Base-by-base conservation (phyloP, 306 rosid genomes). In the Astragalus glycyphyllos region DNA sequence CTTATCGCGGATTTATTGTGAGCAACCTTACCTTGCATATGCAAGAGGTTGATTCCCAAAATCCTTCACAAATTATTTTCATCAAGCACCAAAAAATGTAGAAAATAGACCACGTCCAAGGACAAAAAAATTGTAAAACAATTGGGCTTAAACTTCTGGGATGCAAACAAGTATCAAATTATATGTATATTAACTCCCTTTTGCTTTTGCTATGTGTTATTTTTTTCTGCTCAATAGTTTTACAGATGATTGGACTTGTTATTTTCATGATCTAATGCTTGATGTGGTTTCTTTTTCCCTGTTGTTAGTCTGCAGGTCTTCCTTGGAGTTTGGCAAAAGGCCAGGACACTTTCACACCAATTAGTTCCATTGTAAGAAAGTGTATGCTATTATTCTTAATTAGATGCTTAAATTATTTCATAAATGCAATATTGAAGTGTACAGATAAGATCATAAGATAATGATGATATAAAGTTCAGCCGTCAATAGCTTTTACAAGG, bases 341-440 rank as follows among this genome's bases (percentile, higher is more conserved):
- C 80, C 96, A 88, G 86, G 98, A 90, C 75, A 93, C 97, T 46
- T 93, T 93, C 84, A 93, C 98, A 5, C 98, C 98, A 67, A 92
- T 92, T 60, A 85, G 98, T 79, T 87, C 86, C 17, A 79, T 86
- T 80, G 94, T 78, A 66, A 74, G 78, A 16, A 64, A 62, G 51
- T 46, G 63, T 65, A 45, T 37, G 29, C 72, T 37, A n/a, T 65
- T 65, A 65, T 73, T 26, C 23, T 72, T 72, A 57, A 51, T 76
- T 11, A 46, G 56, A 55, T 61, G 61, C 55, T 66, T 64, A 62
- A 44, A 60, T 70, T 71, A 44, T 53, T 47, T 46, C 58, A 31
- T 46, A 45, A 56, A 50, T 48, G 51, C 10, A 31, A 62, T 50
- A 38, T 61, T 42, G 64, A 34, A 45, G 40, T 75, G 51, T 68